Evolutionary conservation across 345 rosid genomes (phyloP).

Genomic region (Noccaea caerulescens): DNA sequence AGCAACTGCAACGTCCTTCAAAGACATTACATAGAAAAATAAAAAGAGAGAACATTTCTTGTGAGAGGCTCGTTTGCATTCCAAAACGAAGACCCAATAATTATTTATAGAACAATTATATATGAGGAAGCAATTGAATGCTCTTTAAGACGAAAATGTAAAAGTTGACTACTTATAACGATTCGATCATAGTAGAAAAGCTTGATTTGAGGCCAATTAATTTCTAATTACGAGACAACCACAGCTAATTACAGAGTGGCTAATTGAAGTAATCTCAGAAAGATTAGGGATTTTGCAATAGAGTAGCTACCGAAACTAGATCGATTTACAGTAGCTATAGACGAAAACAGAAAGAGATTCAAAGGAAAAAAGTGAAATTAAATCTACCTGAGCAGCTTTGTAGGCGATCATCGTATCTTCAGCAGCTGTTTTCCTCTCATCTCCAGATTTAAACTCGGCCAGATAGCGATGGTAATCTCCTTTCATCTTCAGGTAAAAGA

Average conservation of each 20-base stretch:
- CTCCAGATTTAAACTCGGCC: slow-evolving; percentile 55
- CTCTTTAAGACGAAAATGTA: neutral
- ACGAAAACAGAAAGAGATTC: neutral
- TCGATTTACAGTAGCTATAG: neutral
- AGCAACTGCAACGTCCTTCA: slow-evolving; percentile 64
- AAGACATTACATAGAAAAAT: slow-evolving; percentile 3
- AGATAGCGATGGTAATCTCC: slow-evolving; percentile 62
- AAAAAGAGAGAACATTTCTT: neutral
- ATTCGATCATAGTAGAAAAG: neutral
- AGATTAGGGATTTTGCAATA: neutral
- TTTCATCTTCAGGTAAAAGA: slow-evolving; percentile 69
- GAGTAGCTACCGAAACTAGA: neutral
- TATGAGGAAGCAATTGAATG: neutral
- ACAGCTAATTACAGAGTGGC: neutral
- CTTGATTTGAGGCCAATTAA: neutral
- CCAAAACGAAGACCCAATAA: neutral
- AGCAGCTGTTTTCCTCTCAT: slow-evolving; percentile 68
- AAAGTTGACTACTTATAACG: neutral
- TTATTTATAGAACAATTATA: neutral
- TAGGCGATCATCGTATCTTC: slow-evolving; percentile 55
- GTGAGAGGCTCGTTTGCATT: neutral
- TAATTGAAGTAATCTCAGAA: neutral
- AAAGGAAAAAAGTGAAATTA: neutral
- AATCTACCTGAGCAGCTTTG: slow-evolving; percentile 65
- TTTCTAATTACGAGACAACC: neutral